A percentile compares a stretch with the other conserved stretches of the same genome.
These are phyloP conservation scores for Syncephalis fuscata DNA, from an alignment of 371 early-diverging fungal genomes.

Conservation along the genomic window DNA sequence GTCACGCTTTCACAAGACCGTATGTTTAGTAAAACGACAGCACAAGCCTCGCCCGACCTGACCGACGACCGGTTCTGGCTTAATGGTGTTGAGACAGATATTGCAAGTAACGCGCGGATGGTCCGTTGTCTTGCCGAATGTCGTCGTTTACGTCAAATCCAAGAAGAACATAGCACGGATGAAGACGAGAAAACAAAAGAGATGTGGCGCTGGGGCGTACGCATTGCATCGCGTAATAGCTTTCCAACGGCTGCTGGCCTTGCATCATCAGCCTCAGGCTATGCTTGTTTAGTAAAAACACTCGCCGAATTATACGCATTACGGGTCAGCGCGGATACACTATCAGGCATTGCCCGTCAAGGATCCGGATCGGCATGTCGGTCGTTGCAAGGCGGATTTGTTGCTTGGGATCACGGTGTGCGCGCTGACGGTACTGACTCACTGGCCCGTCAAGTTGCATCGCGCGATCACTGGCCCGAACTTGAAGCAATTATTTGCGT, in stretches of 20 bases:
- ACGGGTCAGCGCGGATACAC: constrained; percentile 40
- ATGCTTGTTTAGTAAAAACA: constrained; percentile 84
- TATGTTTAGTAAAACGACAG: constrained; percentile 85
- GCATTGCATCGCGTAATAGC: constrained; percentile 89
- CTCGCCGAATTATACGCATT: constrained; percentile 64
- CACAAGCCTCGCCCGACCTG: constrained; percentile 51
- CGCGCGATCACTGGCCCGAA: constrained; percentile 88
- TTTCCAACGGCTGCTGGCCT: constrained; percentile 99
- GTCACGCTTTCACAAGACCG: constrained; percentile 92
- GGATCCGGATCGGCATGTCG: constrained; percentile 97
- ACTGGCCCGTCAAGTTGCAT: constrained; percentile 77
- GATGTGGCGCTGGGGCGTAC: constrained; percentile 42
- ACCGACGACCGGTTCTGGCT: constrained; percentile 73
- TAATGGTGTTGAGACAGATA: constrained; percentile 79
- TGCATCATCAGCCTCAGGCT: constrained; percentile 97
- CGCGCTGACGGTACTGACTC: constrained; percentile 71
- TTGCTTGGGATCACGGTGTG: constrained; percentile 87
- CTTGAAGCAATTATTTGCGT: constrained; percentile 88
- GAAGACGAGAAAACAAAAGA: constrained; percentile 16
- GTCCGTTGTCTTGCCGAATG: constrained; percentile 69
- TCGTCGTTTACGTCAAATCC: constrained; percentile 47
- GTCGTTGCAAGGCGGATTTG: constrained; percentile 93
- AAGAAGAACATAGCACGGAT: constrained; percentile 34
- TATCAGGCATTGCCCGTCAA: constrained; percentile 86
- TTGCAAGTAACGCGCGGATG: constrained; percentile 65